Evolutionary conservation across 371 early-diverging fungal species (phyloP).

Genomic region (Apophysomyces variabilis): DNA sequence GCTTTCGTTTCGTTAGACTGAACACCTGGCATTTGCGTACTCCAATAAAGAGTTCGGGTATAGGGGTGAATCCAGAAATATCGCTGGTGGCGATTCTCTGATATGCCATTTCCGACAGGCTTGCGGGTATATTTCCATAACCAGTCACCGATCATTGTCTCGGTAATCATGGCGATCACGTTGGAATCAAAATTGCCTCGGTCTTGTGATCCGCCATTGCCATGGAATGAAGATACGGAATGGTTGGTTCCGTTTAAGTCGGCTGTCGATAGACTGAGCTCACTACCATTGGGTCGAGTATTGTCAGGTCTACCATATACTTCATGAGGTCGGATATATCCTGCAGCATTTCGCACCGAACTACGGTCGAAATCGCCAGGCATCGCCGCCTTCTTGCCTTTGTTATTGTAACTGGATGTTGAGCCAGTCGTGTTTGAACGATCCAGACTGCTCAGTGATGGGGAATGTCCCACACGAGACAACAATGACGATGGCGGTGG

Average conservation of each 20-base stretch:
- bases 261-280: conserved; percentile 27
- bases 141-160: conserved; percentile 79
- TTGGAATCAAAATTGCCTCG: conserved; percentile 18
- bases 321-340: conserved; percentile 4
- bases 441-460: conserved; percentile 3
- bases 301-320: not conserved
- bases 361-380: not conserved
- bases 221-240: conserved; percentile 3
- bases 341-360: not conserved
- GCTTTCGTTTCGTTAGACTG: conserved; percentile 54
- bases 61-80: conserved; percentile 86
- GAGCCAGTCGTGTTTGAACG: conserved; percentile 3
- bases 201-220: not conserved
- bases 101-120: conserved; percentile 53
- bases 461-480: conserved; percentile 17
- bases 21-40: conserved; percentile 62
- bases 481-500: conserved; percentile 34
- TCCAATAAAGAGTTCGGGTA: conserved; percentile 77
- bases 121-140: conserved; percentile 74
- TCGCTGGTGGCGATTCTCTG: conserved; percentile 71
- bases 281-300: not conserved
- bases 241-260: conserved; percentile 23
- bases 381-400: not conserved
- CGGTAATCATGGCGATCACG: conserved; percentile 64
- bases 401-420: not conserved